Conservation (phyloP, 2,329 filamentous ascomycete species). For the Fusarium buxicola region DNA sequence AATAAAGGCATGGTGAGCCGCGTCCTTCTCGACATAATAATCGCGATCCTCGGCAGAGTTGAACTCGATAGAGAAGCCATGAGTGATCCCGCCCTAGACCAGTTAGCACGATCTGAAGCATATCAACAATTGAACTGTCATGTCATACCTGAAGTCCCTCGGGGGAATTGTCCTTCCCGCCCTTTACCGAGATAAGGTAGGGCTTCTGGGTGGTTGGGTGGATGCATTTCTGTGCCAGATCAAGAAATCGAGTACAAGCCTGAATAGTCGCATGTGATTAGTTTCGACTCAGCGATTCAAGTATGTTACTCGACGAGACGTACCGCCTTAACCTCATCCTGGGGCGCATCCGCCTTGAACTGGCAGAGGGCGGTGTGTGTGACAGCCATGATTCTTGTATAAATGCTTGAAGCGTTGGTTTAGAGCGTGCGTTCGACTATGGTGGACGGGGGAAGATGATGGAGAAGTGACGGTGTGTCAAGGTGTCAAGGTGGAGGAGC, state of each 20-base stretch:
- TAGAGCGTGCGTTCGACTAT: background rate
- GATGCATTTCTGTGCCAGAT: constrained; percentile 16
- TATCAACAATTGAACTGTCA: no score
- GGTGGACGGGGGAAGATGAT: constrained; percentile 8
- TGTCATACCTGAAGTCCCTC: constrained; percentile 22
- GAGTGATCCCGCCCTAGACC: constrained; percentile 69
- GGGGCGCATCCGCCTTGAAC: constrained; percentile 5
- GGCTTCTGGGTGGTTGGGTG: constrained; percentile 10
- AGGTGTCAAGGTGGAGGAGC: background rate
- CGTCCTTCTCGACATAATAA: constrained; percentile 76
- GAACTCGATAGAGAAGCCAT: constrained; percentile 78
- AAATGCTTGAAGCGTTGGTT: background rate
- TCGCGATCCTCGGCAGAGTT: constrained; percentile 70
- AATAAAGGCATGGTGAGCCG: constrained; percentile 71
- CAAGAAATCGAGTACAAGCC: constrained; percentile 13
- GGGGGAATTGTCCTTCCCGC: constrained; percentile 20
- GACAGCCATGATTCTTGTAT: constrained; percentile 5
- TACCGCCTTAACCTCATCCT: background rate
- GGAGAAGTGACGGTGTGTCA: background rate
- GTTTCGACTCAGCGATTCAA: no score
- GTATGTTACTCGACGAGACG: no score
- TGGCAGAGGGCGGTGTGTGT: constrained; percentile 23
- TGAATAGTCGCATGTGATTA: no score
- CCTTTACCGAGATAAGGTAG: constrained; percentile 11
- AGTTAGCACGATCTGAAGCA: background rate